Percentiles rank a stretch among this genome's conserved stretches.
Conservation (phyloP, 2,329 filamentous ascomycete species). For the Dissoconium aciculare region DNA sequence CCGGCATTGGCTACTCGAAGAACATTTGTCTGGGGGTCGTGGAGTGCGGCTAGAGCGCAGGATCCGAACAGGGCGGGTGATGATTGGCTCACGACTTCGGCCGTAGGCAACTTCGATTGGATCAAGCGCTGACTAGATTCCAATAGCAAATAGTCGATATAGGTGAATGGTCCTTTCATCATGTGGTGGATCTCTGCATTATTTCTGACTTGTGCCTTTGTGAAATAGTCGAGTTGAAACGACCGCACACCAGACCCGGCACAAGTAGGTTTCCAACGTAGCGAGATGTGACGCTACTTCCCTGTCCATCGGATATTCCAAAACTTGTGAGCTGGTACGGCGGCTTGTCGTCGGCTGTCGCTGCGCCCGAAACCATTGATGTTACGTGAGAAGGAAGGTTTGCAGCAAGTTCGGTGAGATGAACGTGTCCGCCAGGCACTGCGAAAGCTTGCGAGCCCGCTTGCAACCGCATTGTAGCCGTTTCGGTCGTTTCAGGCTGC, state of each 20-base stretch:
- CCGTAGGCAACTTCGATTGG: constrained; percentile 7
- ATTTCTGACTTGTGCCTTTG: constrained; percentile 13
- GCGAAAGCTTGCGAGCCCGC: constrained; percentile 13
- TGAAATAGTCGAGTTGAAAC: constrained; percentile 11
- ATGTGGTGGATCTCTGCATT: constrained; percentile 22
- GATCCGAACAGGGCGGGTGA: constrained; percentile 38
- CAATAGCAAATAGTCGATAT: constrained; percentile 27
- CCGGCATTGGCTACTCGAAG: constrained; percentile 52
- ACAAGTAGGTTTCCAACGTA: constrained; percentile 15
- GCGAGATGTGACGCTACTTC: constrained; percentile 19
- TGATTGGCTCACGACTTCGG: constrained; percentile 16
- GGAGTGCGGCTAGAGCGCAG: constrained; percentile 49
- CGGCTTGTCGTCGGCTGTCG: constrained; percentile 11
- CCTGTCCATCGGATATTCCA: constrained; percentile 31
- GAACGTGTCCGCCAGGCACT: constrained; percentile 14
- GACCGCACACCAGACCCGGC: constrained; percentile 13
- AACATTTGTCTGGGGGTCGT: constrained; percentile 38
- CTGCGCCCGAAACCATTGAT: constrained; percentile 11
- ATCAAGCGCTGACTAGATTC: constrained; percentile 11
- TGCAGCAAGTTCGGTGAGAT: constrained; percentile 15
- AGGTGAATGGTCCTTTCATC: constrained; percentile 27
- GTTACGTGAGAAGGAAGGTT: constrained; percentile 22
- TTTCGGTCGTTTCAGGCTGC: constrained; percentile 12
- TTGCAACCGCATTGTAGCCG: constrained; percentile 13
- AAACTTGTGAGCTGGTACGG: constrained; percentile 20